These are phyloP conservation scores for Odonthalia washingtoniensis DNA, from an alignment of 31 red algal genomes.

Conservation along the genomic window DNA sequence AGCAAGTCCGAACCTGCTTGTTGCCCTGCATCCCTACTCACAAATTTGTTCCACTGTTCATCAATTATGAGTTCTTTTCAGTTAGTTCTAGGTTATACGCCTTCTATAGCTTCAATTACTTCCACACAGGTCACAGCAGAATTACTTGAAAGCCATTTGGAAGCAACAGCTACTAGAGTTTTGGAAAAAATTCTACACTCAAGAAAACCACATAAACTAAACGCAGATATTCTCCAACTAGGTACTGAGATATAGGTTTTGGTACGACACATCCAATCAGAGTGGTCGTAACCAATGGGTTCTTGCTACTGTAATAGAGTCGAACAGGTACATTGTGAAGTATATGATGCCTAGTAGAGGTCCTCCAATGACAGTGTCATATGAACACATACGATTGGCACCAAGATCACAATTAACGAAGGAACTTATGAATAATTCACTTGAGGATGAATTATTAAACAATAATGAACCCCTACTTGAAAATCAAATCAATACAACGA, in stretches of 20 bases:
- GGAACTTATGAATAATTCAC: constrained; percentile 2
- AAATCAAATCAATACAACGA: too few relatives aligned
- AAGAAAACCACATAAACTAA: not conserved
- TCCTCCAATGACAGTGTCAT: not conserved
- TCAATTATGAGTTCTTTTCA: not conserved
- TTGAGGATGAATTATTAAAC: constrained; percentile 10
- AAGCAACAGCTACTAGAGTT: not conserved
- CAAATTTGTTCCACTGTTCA: not conserved
- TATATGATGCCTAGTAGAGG: not conserved
- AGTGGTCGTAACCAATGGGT: not conserved
- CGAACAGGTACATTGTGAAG: not conserved
- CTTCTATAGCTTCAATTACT: not conserved
- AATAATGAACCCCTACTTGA: too few relatives aligned
- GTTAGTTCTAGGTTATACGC: not conserved
- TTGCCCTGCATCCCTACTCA: not conserved
- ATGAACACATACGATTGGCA: constrained; percentile 12
- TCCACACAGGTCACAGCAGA: not conserved
- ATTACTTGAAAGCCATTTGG: not conserved
- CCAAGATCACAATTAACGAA: not conserved
- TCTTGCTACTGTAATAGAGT: not conserved
- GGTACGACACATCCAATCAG: not conserved
- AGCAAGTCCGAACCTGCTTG: not conserved
- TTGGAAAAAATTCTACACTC: not conserved
- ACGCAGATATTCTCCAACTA: not conserved
- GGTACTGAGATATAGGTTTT: constrained; percentile 2